Evolutionary conservation across 2,329 filamentous ascomycete genomes (phyloP), one percentile per base, ranked within the genome.

Genomic region (Herpotrichia juniperi): DNA sequence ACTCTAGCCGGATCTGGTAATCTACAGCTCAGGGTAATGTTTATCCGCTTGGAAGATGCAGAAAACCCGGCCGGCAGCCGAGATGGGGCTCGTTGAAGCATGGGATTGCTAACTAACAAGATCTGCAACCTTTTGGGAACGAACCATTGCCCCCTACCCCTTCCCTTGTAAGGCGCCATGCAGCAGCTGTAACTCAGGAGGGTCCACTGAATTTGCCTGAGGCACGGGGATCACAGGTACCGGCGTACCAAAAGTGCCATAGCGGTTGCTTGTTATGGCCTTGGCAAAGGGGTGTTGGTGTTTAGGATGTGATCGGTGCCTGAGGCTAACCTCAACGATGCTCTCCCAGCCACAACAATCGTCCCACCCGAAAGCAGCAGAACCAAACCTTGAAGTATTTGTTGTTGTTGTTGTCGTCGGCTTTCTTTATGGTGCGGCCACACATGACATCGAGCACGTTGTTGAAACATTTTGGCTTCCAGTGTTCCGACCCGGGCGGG

Each of bases 61-160:
- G 31, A 51, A 53, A 37, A 53, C 46, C 43, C 52, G 59, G 57
- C 64, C 59, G 62, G 55, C 44, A 62, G 56, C 57, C 59, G 54
- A 54, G 44, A 24, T 40, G 37, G 16, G 44, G 50, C 39, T 35
- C 6, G 17, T 43, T 19, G 26, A 12, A n/a, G n/a, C 11, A 37
- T 9, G 34, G 31, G 30, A 28, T 42, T 48, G 57, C 42, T 28
- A 12, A 30, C 12, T 30, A 12, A 32, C 7, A 12, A 53, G 59
- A 67, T 66, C 58, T 66, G 61, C 58, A 53, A 63, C 62, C 54
- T 50, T 46, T 57, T 46, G 45, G 46, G 54, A 59, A 53, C 59
- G 54, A 48, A 24, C 16, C 26, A 46, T 31, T 6, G 26, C 40
- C 48, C 46, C 51, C 44, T 54, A 35, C 50, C 58, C 57, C 37